Conservation (phyloP, 2,329 filamentous ascomycete genomes). For the Karstenula rhodostoma region DNA sequence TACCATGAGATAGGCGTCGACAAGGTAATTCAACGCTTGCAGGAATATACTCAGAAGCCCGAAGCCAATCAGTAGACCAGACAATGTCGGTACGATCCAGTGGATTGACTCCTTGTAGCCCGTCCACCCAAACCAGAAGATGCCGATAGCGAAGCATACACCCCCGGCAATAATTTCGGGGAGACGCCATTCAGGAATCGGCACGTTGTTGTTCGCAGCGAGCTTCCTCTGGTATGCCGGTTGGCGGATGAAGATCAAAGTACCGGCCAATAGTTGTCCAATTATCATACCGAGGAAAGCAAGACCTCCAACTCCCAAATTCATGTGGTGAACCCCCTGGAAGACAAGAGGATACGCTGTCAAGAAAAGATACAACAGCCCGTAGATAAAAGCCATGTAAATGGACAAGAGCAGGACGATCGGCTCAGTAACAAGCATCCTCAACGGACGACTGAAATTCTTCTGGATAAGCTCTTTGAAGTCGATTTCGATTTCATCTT, state of each 20-base stretch:
- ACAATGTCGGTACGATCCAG: slow-evolving; percentile 52
- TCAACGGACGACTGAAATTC: slow-evolving; percentile 61
- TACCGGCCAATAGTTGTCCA: slow-evolving; percentile 74
- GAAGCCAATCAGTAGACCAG: slow-evolving; percentile 64
- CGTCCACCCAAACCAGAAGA: slow-evolving; percentile 53
- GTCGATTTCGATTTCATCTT: slow-evolving; percentile 62
- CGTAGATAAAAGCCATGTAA: slow-evolving; percentile 59
- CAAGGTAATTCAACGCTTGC: slow-evolving; percentile 67
- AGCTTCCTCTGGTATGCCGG: slow-evolving; percentile 69
- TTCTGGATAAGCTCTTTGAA: slow-evolving; percentile 59
- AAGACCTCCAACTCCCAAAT: slow-evolving; percentile 74
- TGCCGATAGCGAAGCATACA: slow-evolving; percentile 50
- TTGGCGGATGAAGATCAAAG: slow-evolving; percentile 69
- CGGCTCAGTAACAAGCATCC: slow-evolving; percentile 59
- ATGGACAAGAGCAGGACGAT: slow-evolving; percentile 53
- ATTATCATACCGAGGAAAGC: slow-evolving; percentile 86
- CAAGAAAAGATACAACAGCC: slow-evolving; percentile 83
- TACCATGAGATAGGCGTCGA: slow-evolving; percentile 65
- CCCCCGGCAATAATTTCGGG: slow-evolving; percentile 64
- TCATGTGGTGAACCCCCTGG: slow-evolving; percentile 74
- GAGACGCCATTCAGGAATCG: slow-evolving; percentile 65
- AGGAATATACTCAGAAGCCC: slow-evolving; percentile 67
- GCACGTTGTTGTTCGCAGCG: slow-evolving; percentile 58
- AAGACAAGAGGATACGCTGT: slow-evolving; percentile 87
- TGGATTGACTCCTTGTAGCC: slow-evolving; percentile 55